Evolutionary conservation across 1,284 basidiomycete genomes (phyloP).

Genomic region (Grifola frondosa): DNA sequence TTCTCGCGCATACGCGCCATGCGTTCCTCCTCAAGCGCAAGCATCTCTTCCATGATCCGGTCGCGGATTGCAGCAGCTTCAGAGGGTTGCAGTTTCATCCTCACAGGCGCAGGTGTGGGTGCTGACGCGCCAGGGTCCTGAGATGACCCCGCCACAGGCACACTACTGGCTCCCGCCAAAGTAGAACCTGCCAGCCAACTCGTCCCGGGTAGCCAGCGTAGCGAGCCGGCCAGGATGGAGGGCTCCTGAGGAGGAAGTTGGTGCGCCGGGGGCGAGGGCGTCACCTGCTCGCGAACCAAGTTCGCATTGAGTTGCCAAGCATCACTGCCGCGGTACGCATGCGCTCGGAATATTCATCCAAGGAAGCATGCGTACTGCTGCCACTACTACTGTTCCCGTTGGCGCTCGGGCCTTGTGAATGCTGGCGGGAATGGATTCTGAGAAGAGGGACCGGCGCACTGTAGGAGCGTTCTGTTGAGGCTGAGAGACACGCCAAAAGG

Average conservation of each 20-base stretch:
- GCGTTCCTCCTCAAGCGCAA: constrained; percentile 92
- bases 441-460: constrained; percentile 2
- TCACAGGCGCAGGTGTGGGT: constrained; percentile 36
- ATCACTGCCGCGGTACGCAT: constrained; percentile 99
- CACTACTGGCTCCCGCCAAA: constrained; percentile 29
- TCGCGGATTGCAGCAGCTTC: constrained; percentile 91
- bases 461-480: constrained; percentile 10
- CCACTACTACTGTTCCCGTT: constrained; percentile 8
- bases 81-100: constrained; percentile 69
- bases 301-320: constrained; percentile 96
- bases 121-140: constrained; percentile 21
- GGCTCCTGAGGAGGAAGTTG: constrained; percentile 28
- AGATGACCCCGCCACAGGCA: constrained; percentile 28
- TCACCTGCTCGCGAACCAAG: constrained; percentile 54
- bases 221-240: constrained; percentile 31
- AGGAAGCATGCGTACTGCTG: constrained; percentile 40
- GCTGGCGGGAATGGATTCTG: constrained; percentile 5
- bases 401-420: constrained; percentile 11
- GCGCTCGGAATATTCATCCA: constrained; percentile 97
- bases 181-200: constrained; percentile 29
- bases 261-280: constrained; percentile 35
- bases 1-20: constrained; percentile 91
- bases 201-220: constrained; percentile 67
- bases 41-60: constrained; percentile 99
- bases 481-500: constrained; percentile 10